phyloP scores from a whole-genome alignment of 768 basidiomycete species.

The Strobilomyces echinocephalus region DNA sequence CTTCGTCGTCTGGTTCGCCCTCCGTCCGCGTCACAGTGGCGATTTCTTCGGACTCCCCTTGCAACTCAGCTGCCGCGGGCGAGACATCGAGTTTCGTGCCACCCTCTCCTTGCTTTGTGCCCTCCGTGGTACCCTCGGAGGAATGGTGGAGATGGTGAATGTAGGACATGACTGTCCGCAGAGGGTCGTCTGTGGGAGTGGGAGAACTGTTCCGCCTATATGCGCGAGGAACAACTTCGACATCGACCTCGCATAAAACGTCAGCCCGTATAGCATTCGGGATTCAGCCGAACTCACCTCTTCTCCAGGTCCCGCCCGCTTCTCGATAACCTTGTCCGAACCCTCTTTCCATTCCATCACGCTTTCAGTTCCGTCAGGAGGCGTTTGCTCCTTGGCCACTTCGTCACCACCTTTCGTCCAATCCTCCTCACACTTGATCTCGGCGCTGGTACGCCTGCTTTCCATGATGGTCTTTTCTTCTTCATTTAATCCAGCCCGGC shows the following conservation, averaged over 20 bases:
- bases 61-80: conserved; percentile 13
- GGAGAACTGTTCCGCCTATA: conserved; percentile 12
- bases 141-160: conserved; percentile 15
- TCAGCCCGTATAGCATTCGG: conserved; percentile 13
- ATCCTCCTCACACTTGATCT: conserved; percentile 3
- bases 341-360: conserved; percentile 68
- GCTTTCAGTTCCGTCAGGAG: conserved; percentile 41
- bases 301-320: conserved; percentile 50
- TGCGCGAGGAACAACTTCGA: conserved; percentile 54
- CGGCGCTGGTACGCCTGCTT: conserved; percentile 22
- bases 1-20: conserved; percentile 42
- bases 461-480: conserved; percentile 27
- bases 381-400: conserved; percentile 31
- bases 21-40: conserved; percentile 3
- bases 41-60: conserved; percentile 9
- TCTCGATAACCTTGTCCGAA: conserved; percentile 60
- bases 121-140: conserved; percentile 18
- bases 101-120: conserved; percentile 22
- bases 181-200: not conserved
- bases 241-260: conserved; percentile 47
- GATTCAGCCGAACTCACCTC: conserved; percentile 47
- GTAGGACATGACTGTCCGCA: conserved; percentile 7
- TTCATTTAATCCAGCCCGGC: conserved; percentile 30
- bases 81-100: conserved; percentile 14
- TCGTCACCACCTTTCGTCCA: conserved; percentile 14